A percentile compares a stretch with the other conserved stretches of the same genome.
These are phyloP conservation scores for Pseudogymnoascus verrucosus DNA, from an alignment of 2,329 filamentous ascomycete species.

Conservation along the genomic window DNA sequence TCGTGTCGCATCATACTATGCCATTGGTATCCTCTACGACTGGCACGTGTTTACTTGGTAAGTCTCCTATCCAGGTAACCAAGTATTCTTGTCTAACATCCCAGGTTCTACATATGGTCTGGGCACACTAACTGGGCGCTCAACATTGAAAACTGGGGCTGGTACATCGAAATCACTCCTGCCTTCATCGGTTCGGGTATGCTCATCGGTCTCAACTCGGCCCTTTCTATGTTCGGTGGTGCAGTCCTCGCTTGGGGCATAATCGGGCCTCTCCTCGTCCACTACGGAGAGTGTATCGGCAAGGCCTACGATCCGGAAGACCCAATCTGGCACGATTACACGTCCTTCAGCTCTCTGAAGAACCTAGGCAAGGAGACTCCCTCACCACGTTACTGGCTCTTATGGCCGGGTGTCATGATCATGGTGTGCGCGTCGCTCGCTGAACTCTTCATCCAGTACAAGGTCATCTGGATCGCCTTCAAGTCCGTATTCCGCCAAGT, in stretches of 20 bases:
- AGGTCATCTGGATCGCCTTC: constrained; percentile 38
- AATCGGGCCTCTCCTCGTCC: constrained; percentile 49
- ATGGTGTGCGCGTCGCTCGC: constrained; percentile 45
- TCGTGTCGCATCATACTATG: constrained; percentile 51
- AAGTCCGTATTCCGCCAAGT: constrained; percentile 41
- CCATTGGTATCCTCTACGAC: constrained; percentile 51
- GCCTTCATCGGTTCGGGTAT: constrained; percentile 50
- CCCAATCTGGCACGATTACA: constrained; percentile 36
- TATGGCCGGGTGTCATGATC: constrained; percentile 41
- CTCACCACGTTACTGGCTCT: constrained; percentile 42
- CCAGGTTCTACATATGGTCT: constrained; percentile 47
- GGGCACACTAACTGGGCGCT: constrained; percentile 43
- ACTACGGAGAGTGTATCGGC: constrained; percentile 42
- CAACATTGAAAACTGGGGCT: constrained; percentile 52
- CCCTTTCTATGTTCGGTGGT: constrained; percentile 49
- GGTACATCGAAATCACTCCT: constrained; percentile 51
- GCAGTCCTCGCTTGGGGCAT: constrained; percentile 38
- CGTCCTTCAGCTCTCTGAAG: constrained; percentile 33
- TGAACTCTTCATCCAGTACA: constrained; percentile 35
- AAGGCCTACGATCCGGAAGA: constrained; percentile 27
- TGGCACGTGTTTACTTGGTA: constrained; percentile 45
- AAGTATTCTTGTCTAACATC: constrained; percentile 17
- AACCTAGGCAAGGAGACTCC: constrained; percentile 35
- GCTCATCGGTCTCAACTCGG: constrained; percentile 45
- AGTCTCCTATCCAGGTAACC: constrained; percentile 10